These are phyloP conservation scores for Dictyophora rubrovolvata DNA, from an alignment of 768 basidiomycete genomes.

Conservation along the genomic window DNA sequence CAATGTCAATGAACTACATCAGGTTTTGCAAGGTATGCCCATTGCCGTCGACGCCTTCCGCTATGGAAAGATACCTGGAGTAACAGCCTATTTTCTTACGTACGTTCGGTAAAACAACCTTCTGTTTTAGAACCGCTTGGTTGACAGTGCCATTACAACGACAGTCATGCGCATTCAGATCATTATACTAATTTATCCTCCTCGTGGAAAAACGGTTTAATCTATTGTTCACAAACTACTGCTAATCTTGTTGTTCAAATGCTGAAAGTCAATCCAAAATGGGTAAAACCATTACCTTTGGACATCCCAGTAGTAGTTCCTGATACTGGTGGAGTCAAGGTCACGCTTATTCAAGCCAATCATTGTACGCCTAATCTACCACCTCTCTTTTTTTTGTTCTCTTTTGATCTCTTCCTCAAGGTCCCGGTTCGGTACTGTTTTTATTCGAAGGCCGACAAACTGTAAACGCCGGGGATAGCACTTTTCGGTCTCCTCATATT, in stretches of 20 bases:
- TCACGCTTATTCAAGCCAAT: conserved; percentile 96
- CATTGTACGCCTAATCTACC: conserved; percentile 51
- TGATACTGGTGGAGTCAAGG: conserved; percentile 72
- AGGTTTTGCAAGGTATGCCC: conserved; percentile 83
- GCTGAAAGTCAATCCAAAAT: conserved; percentile 79
- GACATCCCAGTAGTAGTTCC: conserved; percentile 67
- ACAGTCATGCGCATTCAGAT: conserved; percentile 92
- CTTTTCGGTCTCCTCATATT: conserved; percentile 58
- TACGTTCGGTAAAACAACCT: conserved; percentile 24
- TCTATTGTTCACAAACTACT: conserved; percentile 93
- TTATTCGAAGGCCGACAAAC: conserved; percentile 91
- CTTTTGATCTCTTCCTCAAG: conserved; percentile 12
- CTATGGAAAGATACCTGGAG: conserved; percentile 82
- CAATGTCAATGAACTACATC: background rate
- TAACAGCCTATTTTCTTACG: conserved; percentile 91
- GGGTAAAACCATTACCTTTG: conserved; percentile 83
- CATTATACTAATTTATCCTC: conserved; percentile 90
- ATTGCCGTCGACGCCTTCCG: conserved; percentile 96
- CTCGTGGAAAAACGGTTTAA: conserved; percentile 83
- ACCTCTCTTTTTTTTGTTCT: background rate
- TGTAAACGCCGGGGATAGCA: conserved; percentile 75
- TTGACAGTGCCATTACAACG: conserved; percentile 8
- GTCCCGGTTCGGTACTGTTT: conserved; percentile 89
- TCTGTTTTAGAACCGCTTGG: background rate
- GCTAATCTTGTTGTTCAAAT: conserved; percentile 88